Evolutionary conservation across 176 grass and related monocot genomes (phyloP).

Genomic region (Microstegium vimineum): DNA sequence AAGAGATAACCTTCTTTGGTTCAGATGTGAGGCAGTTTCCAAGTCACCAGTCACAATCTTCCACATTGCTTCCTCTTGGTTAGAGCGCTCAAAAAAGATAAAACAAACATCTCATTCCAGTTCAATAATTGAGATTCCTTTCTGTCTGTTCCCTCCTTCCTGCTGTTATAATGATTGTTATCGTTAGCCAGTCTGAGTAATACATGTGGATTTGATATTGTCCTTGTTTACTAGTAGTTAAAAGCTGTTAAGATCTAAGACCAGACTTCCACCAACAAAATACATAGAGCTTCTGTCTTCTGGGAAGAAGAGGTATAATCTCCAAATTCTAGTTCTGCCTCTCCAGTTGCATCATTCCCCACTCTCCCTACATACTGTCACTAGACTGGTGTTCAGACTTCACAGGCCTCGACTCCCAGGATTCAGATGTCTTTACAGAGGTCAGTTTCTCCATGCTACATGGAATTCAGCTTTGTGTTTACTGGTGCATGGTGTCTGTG

Average conservation of each 20-base stretch:
- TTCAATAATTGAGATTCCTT: conserved; percentile 40
- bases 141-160: conserved; percentile 16
- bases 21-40: conserved; percentile 14
- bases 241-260: conserved; percentile 17
- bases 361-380: conserved; percentile 5
- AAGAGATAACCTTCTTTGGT: conserved; percentile 35
- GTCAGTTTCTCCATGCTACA: conserved; percentile 33
- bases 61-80: not conserved
- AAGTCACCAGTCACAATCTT: conserved; percentile 26
- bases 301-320: not conserved
- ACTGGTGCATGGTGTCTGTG: conserved; percentile 12
- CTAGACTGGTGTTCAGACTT: conserved; percentile 12
- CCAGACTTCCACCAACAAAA: not conserved
- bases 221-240: conserved; percentile 17
- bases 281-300: conserved; percentile 7
- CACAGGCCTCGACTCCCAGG: not conserved
- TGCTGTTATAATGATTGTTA: conserved; percentile 21
- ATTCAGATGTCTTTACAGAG: conserved; percentile 37
- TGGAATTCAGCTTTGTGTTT: conserved; percentile 19
- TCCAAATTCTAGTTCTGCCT: not conserved
- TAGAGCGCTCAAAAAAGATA: not conserved
- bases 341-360: conserved; percentile 1
- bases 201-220: conserved; percentile 12
- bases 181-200: conserved; percentile 16
- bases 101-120: conserved; percentile 23